Conservation (phyloP, 2,329 filamentous ascomycete genomes). For the Diaporthe australafricana region DNA sequence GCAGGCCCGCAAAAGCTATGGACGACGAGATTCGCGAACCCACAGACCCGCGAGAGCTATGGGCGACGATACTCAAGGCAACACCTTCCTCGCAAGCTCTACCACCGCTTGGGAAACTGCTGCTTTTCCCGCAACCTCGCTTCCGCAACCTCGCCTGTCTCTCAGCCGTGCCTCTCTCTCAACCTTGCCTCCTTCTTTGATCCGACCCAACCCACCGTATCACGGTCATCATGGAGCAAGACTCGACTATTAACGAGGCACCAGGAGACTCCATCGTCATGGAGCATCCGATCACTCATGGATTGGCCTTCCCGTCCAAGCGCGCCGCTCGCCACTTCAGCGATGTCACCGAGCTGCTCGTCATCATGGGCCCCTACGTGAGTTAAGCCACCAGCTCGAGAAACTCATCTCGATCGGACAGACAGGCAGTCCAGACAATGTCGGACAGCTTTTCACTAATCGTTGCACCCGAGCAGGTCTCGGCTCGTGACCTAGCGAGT, state of each 20-base stretch:
- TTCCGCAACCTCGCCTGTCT: background rate
- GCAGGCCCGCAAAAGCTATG: no score
- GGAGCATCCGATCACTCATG: background rate
- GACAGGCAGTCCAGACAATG: background rate
- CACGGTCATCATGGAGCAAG: background rate
- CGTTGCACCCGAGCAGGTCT: background rate
- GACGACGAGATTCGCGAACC: no score
- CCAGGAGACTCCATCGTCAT: background rate
- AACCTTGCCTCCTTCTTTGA: background rate
- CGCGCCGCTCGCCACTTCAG: background rate
- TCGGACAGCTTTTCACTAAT: background rate
- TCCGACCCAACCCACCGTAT: background rate
- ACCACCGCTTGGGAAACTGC: no score
- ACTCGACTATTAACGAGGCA: background rate
- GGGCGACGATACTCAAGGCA: no score
- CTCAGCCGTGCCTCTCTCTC: no score
- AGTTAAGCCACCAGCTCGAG: background rate
- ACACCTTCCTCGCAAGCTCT: no score
- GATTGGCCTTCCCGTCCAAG: background rate
- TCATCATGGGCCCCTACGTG: background rate
- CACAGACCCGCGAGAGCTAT: no score
- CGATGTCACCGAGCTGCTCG: background rate
- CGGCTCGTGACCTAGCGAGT: background rate
- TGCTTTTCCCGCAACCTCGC: no score
- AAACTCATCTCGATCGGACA: background rate